Evolutionary conservation across 2,329 filamentous ascomycete genomes (phyloP), one percentile per base, ranked within the genome.

Genomic region (Parastagonospora nodorum): DNA sequence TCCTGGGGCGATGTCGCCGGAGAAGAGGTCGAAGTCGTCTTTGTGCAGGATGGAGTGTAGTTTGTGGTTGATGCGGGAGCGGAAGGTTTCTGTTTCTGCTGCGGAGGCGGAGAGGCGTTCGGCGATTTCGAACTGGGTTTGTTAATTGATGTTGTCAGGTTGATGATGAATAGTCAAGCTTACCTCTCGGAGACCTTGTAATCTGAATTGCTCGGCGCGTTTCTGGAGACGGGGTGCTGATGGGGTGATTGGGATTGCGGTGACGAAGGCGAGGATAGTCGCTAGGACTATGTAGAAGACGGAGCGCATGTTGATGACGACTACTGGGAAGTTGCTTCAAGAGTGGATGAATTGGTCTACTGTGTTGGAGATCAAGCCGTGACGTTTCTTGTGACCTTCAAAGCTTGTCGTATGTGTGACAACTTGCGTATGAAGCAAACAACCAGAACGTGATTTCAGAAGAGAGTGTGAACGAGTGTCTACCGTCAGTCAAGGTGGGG

Each of bases 1-100:
- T 4, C 68, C 68, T 2, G 70, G 72, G 8, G 69, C 60, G 16
- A 74, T 68, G 36, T 74, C 72, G 31, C 70, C 72, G 12, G 69
- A 67, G 32, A 48, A 48, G 14, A 57, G 48, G 27, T 74, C 68
- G 39, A 61, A 48, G 16, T 66, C 59, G 7, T 65, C 55, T 2
- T 63, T 37, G 24, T 58, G 54, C 28, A 69, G 57, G 10, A 69
- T 54, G 9, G 58, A 52, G 28, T 58, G 64, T 12, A 70, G 32
- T 14, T 57, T 61, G 33, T 53, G 52, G 47, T 61, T 63, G 12
- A 70, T n/a, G 15, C 55, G 61, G 14, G 52, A 51, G 28, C 59
- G 45, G 33, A 67, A 62, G 19, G 54, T 48, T 8, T 58, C 48
- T 7, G 59, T 50, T 38, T 60, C 55, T 28, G 58, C 50, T 30